Evolutionary conservation across 352 stramenopile species (phyloP).

Genomic region (Aphanomyces stellatus): DNA sequence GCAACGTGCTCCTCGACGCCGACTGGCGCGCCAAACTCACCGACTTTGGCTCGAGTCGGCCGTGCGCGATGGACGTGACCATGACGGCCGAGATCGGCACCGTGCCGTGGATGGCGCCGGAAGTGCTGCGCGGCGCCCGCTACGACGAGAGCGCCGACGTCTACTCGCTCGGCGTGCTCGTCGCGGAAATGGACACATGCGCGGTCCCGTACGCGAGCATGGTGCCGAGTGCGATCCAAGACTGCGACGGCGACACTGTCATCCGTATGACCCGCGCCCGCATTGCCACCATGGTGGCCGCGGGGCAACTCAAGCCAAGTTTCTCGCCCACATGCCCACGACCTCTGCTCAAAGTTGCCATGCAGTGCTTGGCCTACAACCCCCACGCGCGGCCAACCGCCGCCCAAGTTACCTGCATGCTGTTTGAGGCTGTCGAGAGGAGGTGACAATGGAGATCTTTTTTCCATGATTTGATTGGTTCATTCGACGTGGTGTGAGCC

Average conservation of each 20-base stretch:
- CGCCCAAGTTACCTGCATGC: no score
- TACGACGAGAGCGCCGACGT: constrained; percentile 68
- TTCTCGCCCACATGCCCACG: constrained; percentile 20
- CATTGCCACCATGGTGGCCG: constrained; percentile 10
- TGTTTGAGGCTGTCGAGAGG: no score
- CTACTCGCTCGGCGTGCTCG: constrained; percentile 62
- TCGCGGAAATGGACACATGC: constrained; percentile 60
- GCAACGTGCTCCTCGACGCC: background rate
- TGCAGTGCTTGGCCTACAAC: constrained; percentile 21
- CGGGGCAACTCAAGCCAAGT: constrained; percentile 13
- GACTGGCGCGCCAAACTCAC: background rate
- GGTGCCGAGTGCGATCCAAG: background rate
- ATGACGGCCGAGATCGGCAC: background rate
- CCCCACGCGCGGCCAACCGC: constrained; percentile 23
- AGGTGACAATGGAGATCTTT: no score
- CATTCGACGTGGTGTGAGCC: no score
- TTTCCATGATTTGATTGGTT: no score
- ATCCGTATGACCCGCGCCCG: background rate
- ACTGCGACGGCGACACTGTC: no score
- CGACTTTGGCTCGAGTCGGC: background rate
- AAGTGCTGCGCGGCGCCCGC: background rate
- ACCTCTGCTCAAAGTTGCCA: constrained; percentile 18
- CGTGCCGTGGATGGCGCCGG: background rate
- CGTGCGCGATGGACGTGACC: background rate
- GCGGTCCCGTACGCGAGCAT: background rate